A percentile compares a stretch with the other conserved stretches of the same genome.
Evolutionary conservation across 2,329 filamentous ascomycete genomes (phyloP).

Genomic region (Atkinsonella texensis): DNA sequence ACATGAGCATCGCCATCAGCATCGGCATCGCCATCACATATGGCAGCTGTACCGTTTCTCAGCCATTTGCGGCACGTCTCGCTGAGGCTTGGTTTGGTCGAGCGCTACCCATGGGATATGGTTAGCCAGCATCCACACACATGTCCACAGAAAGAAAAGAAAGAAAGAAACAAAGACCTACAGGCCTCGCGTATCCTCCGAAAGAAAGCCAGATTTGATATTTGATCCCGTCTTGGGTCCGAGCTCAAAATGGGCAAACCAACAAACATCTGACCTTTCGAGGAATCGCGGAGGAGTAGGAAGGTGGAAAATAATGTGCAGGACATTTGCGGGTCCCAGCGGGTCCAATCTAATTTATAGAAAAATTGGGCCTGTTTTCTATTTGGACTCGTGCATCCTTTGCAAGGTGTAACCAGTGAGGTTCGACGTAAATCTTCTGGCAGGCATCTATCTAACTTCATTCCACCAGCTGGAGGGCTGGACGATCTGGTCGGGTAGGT

Average conservation of each 20-base stretch:
- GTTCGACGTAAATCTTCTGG: too few relatives aligned
- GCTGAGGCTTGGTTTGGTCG: neutral
- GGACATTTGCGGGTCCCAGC: too few relatives aligned
- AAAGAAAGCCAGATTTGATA: too few relatives aligned
- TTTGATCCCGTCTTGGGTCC: neutral
- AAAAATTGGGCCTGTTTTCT: too few relatives aligned
- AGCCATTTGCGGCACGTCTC: neutral
- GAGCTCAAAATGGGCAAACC: neutral
- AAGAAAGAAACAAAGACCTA: too few relatives aligned
- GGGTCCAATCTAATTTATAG: too few relatives aligned
- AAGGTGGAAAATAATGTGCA: too few relatives aligned
- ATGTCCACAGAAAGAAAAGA: neutral
- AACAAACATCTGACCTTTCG: neutral
- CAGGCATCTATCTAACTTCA: too few relatives aligned
- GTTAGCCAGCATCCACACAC: neutral
- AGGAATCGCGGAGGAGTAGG: neutral
- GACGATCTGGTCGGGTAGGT: neutral
- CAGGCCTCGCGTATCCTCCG: conserved; percentile 1
- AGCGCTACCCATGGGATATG: neutral
- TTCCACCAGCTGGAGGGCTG: neutral
- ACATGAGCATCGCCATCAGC: neutral
- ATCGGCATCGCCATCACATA: too few relatives aligned
- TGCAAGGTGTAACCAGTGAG: too few relatives aligned
- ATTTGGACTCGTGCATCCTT: too few relatives aligned
- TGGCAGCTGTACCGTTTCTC: too few relatives aligned